phyloP scores from a whole-genome alignment of 768 basidiomycete genomes.

The Lactarius psammicola region DNA sequence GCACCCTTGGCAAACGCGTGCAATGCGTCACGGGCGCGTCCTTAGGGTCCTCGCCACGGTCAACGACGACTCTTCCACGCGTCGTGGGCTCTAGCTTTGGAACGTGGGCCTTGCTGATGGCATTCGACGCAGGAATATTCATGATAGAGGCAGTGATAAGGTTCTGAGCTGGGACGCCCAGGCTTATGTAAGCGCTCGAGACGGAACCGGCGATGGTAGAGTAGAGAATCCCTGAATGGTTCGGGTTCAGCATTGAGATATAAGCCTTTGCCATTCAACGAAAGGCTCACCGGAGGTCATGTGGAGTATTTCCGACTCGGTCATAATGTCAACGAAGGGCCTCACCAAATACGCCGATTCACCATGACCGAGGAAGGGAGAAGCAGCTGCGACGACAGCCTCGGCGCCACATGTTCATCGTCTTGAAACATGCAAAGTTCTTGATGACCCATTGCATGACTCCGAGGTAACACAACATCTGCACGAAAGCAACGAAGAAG shows the following conservation, averaged over 20 bases:
- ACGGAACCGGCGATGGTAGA: slow-evolving; percentile 92
- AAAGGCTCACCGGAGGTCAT: slow-evolving; percentile 73
- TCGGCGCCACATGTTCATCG: slow-evolving; percentile 91
- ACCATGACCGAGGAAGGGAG: slow-evolving; percentile 90
- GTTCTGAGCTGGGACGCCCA: slow-evolving; percentile 77
- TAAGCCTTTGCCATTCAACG: not conserved
- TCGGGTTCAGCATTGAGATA: not conserved
- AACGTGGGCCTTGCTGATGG: slow-evolving; percentile 83
- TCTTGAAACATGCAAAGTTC: slow-evolving; percentile 88
- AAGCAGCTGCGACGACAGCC: slow-evolving; percentile 88
- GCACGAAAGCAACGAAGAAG: slow-evolving; percentile 91
- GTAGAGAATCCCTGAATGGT: slow-evolving; percentile 73
- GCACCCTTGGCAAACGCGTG: slow-evolving; percentile 90
- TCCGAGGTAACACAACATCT: slow-evolving; percentile 88
- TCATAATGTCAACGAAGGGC: slow-evolving; percentile 84
- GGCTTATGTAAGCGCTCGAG: slow-evolving; percentile 74
- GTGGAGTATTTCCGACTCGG: slow-evolving; percentile 80
- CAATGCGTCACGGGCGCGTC: slow-evolving; percentile 64
- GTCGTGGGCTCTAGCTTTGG: slow-evolving; percentile 87
- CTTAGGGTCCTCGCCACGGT: slow-evolving; percentile 64
- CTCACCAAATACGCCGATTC: slow-evolving; percentile 84
- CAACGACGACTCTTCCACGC: slow-evolving; percentile 74
- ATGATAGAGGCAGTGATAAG: slow-evolving; percentile 88
- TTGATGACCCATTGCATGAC: slow-evolving; percentile 94
- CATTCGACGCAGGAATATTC: slow-evolving; percentile 93